Evolutionary conservation across 2,329 filamentous ascomycete genomes (phyloP).

Genomic region (Fusarium begoniae): DNA sequence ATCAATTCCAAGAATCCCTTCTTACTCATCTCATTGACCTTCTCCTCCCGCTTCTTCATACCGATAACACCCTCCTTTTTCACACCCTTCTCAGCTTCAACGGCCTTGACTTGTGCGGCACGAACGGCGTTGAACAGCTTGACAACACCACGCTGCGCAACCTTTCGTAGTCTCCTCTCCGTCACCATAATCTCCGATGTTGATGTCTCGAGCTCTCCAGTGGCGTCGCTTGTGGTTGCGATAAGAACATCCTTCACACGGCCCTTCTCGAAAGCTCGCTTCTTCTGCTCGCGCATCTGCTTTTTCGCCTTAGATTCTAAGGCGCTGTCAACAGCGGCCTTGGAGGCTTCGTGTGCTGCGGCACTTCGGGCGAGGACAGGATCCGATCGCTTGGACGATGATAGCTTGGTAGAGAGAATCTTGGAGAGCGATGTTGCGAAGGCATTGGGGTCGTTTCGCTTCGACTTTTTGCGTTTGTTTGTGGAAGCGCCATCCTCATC

Average conservation of each 20-base stretch:
- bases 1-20: conserved; percentile 96
- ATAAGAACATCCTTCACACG: conserved; percentile 86
- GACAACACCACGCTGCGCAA: conserved; percentile 91
- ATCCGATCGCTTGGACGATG: conserved; percentile 81
- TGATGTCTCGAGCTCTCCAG: conserved; percentile 55
- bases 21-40: conserved; percentile 94
- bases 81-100: conserved; percentile 76
- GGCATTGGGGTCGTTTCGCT: conserved; percentile 89
- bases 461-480: conserved; percentile 65
- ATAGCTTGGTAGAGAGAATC: conserved; percentile 90
- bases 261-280: conserved; percentile 82
- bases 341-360: conserved; percentile 75
- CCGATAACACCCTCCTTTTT: conserved; percentile 80
- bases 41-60: conserved; percentile 82
- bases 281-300: conserved; percentile 83
- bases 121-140: conserved; percentile 96
- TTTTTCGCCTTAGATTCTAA: conserved; percentile 84
- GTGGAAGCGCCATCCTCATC: conserved; percentile 48
- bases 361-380: conserved; percentile 90
- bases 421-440: conserved; percentile 95
- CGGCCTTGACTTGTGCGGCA: conserved; percentile 88
- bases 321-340: conserved; percentile 76
- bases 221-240: conserved; percentile 63
- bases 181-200: conserved; percentile 69
- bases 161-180: conserved; percentile 84